Conservation (phyloP, 768 basidiomycete species). For the Termitomyces sp. region DNA sequence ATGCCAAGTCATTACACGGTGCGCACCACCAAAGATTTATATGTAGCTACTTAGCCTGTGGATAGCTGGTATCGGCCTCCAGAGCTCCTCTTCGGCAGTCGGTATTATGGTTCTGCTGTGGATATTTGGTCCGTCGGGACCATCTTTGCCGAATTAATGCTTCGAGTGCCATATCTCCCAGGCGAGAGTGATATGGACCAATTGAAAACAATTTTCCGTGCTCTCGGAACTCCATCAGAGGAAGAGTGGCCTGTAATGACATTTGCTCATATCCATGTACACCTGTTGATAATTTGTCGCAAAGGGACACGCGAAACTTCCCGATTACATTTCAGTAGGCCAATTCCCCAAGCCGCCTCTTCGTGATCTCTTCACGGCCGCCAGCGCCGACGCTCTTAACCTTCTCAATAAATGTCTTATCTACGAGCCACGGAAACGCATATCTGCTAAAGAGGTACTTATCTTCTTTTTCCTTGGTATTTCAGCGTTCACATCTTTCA, state of each 20-base stretch:
- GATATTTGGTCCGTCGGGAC: slow-evolving; percentile 98
- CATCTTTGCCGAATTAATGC: slow-evolving; percentile 96
- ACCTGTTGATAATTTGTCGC: neutral
- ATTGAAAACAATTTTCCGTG: slow-evolving; percentile 89
- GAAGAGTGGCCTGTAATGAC: slow-evolving; percentile 90
- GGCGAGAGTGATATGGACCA: slow-evolving; percentile 98
- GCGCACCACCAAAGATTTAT: slow-evolving; percentile 19
- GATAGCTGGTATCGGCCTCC: slow-evolving; percentile 96
- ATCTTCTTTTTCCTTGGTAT: neutral
- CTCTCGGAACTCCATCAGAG: slow-evolving; percentile 93
- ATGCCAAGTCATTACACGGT: slow-evolving; percentile 97
- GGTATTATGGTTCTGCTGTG: slow-evolving; percentile 89
- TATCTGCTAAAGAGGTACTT: slow-evolving; percentile 71
- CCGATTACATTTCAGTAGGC: slow-evolving; percentile 85
- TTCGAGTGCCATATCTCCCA: slow-evolving; percentile 92
- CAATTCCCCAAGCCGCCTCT: slow-evolving; percentile 82
- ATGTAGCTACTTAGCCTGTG: slow-evolving; percentile 4
- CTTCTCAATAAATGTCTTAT: slow-evolving; percentile 75
- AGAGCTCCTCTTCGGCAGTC: slow-evolving; percentile 86
- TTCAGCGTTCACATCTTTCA: slow-evolving; percentile 24
- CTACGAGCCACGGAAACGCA: slow-evolving; percentile 84
- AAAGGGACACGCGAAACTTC: slow-evolving; percentile 87
- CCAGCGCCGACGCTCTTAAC: slow-evolving; percentile 81
- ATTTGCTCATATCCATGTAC: neutral
- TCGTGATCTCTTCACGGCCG: slow-evolving; percentile 87